Percentiles rank a stretch among this genome's conserved stretches.
Conservation (phyloP, 1,139 yeast species). For the Hyphopichia wangnamkhiaoensis region DNA sequence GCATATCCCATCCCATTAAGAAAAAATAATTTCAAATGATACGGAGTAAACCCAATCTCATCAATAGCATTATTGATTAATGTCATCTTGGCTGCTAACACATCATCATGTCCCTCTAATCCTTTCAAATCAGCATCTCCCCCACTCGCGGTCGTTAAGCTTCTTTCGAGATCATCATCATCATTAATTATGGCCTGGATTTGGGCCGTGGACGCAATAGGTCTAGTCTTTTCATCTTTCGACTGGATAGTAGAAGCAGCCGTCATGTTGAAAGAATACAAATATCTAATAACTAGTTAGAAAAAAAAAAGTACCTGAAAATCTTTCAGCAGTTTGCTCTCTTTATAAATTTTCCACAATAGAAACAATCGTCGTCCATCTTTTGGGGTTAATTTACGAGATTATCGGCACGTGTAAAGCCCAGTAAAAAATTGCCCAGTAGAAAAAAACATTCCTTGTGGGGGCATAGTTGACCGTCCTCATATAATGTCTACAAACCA, state of each 20-base stretch:
- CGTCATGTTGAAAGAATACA: too few species aligned
- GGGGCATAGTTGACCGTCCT: too few species aligned
- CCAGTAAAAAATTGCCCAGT: too few species aligned
- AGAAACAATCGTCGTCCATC: too few species aligned
- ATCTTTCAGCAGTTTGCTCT: too few species aligned
- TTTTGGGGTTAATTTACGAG: too few species aligned
- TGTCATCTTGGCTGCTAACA: slow-evolving; percentile 26
- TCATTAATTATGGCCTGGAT: not conserved
- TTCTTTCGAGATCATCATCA: not conserved
- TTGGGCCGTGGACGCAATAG: not conserved
- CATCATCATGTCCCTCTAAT: slow-evolving; percentile 25
- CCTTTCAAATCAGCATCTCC: slow-evolving; percentile 21
- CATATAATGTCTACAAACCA: too few species aligned
- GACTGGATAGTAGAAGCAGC: not conserved
- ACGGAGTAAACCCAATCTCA: slow-evolving; percentile 39
- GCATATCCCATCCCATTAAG: slow-evolving; percentile 66
- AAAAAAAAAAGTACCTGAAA: too few species aligned
- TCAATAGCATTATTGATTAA: slow-evolving; percentile 35
- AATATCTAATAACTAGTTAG: too few species aligned
- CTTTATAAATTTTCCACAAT: too few species aligned
- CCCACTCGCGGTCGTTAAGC: not conserved
- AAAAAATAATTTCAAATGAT: slow-evolving; percentile 37
- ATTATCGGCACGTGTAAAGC: too few species aligned
- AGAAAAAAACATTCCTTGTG: too few species aligned
- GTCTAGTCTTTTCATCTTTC: not conserved